A percentile compares a stretch with the other conserved stretches of the same genome.
Conservation (phyloP, 495 filamentous ascomycete species). For the Neurospora africana region DNA sequence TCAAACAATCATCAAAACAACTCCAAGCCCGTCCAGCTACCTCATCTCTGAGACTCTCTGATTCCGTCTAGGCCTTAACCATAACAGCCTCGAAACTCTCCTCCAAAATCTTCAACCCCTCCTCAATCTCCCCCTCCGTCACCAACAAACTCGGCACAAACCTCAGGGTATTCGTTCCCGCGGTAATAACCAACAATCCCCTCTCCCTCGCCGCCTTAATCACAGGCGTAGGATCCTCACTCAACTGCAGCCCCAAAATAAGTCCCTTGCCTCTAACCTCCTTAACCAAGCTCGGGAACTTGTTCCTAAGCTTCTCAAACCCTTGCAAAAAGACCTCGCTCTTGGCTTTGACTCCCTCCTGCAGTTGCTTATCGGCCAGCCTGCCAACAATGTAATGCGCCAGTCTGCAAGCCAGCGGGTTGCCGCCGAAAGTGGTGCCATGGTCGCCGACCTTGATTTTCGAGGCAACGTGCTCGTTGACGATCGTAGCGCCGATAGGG, state of each 20-base stretch:
- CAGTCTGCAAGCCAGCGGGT: conserved; percentile 75
- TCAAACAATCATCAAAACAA: neutral
- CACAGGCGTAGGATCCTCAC: conserved; percentile 54
- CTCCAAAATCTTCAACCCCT: conserved; percentile 65
- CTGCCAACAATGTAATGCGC: conserved; percentile 75
- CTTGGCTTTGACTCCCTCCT: conserved; percentile 53
- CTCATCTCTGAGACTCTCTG: too few relatives aligned
- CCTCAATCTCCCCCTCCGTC: conserved; percentile 61
- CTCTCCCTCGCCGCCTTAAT: conserved; percentile 79
- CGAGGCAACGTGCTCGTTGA: conserved; percentile 63
- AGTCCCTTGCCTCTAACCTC: conserved; percentile 78
- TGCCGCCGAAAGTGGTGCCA: conserved; percentile 94
- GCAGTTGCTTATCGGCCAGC: conserved; percentile 54
- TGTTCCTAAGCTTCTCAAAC: conserved; percentile 51
- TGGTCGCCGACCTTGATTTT: conserved; percentile 89
- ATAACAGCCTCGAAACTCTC: conserved; percentile 50
- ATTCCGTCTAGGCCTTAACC: neutral
- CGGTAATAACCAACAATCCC: conserved; percentile 82
- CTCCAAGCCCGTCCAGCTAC: neutral
- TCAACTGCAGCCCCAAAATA: conserved; percentile 76
- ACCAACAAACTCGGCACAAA: conserved; percentile 80
- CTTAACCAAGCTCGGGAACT: conserved; percentile 59
- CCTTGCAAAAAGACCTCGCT: conserved; percentile 51
- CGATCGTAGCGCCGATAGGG: conserved; percentile 85
- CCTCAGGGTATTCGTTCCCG: conserved; percentile 75